Conservation (phyloP, 2,329 filamentous ascomycete genomes). For the Trichoderma pleuroti region DNA sequence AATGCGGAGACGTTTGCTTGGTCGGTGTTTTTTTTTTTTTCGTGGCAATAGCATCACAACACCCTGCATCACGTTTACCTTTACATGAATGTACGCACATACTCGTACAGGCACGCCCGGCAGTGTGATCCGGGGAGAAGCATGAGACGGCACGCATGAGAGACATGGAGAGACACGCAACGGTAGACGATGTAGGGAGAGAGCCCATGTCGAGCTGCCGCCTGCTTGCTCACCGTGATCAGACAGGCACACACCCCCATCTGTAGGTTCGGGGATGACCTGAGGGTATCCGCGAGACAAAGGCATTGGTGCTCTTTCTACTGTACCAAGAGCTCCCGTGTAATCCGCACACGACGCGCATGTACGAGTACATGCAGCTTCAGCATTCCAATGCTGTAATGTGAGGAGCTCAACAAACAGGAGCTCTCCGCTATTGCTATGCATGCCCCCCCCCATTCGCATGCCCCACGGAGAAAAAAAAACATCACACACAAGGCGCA, state of each 20-base stretch:
- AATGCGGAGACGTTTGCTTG: not conserved
- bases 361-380: not conserved
- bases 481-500: not conserved
- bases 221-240: conserved; percentile 8
- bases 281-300: not conserved
- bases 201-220: not conserved
- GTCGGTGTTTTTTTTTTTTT: not conserved
- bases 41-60: not conserved
- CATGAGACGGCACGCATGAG: not conserved
- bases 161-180: conserved; percentile 3
- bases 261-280: not conserved
- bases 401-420: not conserved
- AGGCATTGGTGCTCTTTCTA: not conserved
- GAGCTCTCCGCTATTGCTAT: too few species aligned
- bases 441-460: not conserved
- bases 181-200: not conserved
- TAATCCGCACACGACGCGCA: not conserved
- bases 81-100: not conserved
- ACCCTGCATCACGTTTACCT: not conserved
- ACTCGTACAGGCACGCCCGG: not conserved
- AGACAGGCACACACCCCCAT: not conserved
- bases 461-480: not conserved
- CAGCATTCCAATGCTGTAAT: not conserved
- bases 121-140: conserved; percentile 3
- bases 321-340: not conserved